Evolutionary conservation across 768 basidiomycete species (phyloP).

Genomic region (Lyophyllum semitale): DNA sequence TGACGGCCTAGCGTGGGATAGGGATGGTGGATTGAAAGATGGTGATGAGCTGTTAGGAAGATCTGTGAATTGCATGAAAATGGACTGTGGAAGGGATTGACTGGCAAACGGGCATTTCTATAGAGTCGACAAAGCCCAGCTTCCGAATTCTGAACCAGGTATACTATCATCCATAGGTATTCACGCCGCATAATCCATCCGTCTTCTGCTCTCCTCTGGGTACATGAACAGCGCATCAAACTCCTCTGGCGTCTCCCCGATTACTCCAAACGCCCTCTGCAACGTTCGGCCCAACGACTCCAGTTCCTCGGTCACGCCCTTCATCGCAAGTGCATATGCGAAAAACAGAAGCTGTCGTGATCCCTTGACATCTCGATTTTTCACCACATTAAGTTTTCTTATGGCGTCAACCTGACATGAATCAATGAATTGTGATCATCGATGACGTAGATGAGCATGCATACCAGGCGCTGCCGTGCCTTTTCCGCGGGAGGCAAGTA

Average conservation of each 20-base stretch:
- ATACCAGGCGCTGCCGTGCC: constrained; percentile 75
- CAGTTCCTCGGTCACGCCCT: constrained; percentile 88
- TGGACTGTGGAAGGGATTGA: no score
- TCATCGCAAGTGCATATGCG: constrained; percentile 93
- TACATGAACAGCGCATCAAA: constrained; percentile 78
- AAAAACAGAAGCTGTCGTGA: constrained; percentile 90
- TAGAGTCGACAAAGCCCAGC: no score
- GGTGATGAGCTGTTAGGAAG: no score
- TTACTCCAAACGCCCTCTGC: constrained; percentile 91
- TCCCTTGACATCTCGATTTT: constrained; percentile 74
- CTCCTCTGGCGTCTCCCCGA: constrained; percentile 78
- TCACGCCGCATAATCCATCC: constrained; percentile 24
- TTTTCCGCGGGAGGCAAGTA: constrained; percentile 93
- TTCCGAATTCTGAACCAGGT: neutral
- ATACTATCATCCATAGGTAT: neutral
- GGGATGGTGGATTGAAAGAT: no score
- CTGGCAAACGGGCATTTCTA: no score
- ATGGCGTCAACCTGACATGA: constrained; percentile 75
- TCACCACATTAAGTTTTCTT: constrained; percentile 84
- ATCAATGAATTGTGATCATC: neutral
- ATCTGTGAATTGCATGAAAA: no score
- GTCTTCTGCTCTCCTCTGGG: constrained; percentile 23
- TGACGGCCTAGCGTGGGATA: no score
- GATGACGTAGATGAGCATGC: constrained; percentile 18
- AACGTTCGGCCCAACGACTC: constrained; percentile 78